Evolutionary conservation across 441 rosid species (phyloP).

Genomic region (Raphanus hybrid): DNA sequence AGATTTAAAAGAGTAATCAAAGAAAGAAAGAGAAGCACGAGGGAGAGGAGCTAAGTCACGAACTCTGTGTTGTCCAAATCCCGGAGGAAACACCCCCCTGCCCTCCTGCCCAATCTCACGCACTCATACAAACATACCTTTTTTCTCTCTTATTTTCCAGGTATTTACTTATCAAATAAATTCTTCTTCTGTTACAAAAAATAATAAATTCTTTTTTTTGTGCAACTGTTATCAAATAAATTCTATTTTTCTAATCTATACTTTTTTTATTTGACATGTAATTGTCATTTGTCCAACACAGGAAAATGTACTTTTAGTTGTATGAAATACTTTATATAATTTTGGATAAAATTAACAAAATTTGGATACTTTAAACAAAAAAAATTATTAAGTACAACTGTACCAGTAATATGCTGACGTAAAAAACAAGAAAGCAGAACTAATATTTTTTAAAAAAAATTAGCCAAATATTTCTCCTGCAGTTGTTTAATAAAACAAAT

Average conservation of each 20-base stretch:
- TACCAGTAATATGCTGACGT: slow-evolving; percentile 1
- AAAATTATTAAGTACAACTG: background rate
- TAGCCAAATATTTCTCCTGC: slow-evolving; percentile 18
- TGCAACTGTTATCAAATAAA: too few species aligned
- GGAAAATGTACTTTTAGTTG: background rate
- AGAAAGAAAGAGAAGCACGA: background rate
- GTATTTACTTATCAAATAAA: background rate
- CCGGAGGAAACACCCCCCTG: slow-evolving; percentile 5
- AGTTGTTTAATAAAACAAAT: slow-evolving; percentile 36
- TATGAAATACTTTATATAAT: too few species aligned
- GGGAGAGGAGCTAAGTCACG: slow-evolving; percentile 38
- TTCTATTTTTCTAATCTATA: background rate
- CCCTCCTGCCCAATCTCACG: slow-evolving; percentile 8
- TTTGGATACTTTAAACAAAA: too few species aligned
- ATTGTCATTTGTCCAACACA: background rate
- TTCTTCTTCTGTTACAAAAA: background rate
- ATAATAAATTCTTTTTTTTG: too few species aligned
- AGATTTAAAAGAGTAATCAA: slow-evolving; percentile 1
- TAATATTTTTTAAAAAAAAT: background rate
- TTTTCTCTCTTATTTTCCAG: background rate
- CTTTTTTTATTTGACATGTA: background rate
- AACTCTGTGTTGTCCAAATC: slow-evolving; percentile 40
- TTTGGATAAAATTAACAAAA: too few species aligned
- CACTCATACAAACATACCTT: background rate
- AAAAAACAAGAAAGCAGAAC: background rate